Evolutionary conservation across 2,329 filamentous ascomycete species (phyloP).

Genomic region (Clonostachys sp.): DNA sequence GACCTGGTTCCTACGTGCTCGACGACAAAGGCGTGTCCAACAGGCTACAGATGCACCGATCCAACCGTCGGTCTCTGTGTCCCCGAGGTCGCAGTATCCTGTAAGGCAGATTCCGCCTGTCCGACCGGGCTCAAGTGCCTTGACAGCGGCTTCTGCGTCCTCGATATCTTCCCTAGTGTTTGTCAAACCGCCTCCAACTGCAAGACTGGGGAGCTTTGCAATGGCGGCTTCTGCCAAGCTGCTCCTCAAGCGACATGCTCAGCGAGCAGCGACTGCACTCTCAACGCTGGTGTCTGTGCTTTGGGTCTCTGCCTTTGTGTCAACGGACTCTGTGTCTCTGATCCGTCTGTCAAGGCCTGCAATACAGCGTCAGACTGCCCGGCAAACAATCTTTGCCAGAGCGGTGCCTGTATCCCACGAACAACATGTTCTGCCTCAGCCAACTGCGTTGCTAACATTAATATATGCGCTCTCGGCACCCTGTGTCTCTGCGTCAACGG

Average conservation of each 20-base stretch:
- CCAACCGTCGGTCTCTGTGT: neutral
- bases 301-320: conserved; percentile 7
- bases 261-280: conserved; percentile 4
- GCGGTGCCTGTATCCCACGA: conserved; percentile 5
- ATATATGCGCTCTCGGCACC: conserved; percentile 5
- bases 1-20: too few relatives aligned
- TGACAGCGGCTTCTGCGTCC: conserved; percentile 12
- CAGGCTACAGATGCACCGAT: too few relatives aligned
- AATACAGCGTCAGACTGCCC: conserved; percentile 2
- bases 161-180: conserved; percentile 8
- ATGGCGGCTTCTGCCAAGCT: neutral
- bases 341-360: conserved; percentile 1
- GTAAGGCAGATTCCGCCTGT: too few relatives aligned
- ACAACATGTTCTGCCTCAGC: neutral
- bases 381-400: conserved; percentile 4
- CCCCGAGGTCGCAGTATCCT: too few relatives aligned
- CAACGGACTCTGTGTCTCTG: conserved; percentile 3
- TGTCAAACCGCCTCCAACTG: conserved; percentile 14
- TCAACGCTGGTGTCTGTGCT: conserved; percentile 4
- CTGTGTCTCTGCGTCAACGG: conserved; percentile 8
- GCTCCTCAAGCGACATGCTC: neutral
- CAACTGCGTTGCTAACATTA: conserved; percentile 4
- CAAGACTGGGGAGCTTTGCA: too few relatives aligned
- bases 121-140: conserved; percentile 1
- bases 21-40: too few relatives aligned